These are phyloP conservation scores for Peronospora destructor DNA, from an alignment of 352 stramenopile genomes.

Conservation along the genomic window DNA sequence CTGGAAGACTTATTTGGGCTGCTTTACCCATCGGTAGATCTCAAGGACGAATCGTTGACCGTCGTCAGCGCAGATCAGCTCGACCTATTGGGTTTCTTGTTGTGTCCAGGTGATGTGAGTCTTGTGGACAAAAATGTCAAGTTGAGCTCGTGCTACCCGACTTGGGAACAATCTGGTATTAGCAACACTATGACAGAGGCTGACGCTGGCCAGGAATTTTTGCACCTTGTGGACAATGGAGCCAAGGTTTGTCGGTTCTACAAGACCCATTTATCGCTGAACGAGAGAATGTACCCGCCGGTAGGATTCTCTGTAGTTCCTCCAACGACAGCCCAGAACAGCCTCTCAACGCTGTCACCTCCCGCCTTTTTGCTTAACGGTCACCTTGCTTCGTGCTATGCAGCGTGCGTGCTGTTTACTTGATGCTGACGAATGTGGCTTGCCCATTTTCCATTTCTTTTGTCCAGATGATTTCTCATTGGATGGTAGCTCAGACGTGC, in stretches of 20 bases:
- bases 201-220: constrained; percentile 15
- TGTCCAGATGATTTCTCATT: constrained; percentile 40
- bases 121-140: constrained; percentile 50
- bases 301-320: constrained; percentile 55
- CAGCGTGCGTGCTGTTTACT: background rate
- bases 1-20: constrained; percentile 68
- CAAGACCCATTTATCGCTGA: constrained; percentile 69
- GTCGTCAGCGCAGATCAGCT: constrained; percentile 57
- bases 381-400: constrained; percentile 5
- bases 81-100: constrained; percentile 65
- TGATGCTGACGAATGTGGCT: constrained; percentile 9
- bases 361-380: constrained; percentile 34
- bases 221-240: constrained; percentile 40
- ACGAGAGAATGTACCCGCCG: constrained; percentile 73
- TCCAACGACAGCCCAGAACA: constrained; percentile 16
- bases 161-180: constrained; percentile 38
- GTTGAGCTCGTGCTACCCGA: constrained; percentile 60
- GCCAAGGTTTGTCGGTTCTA: constrained; percentile 65
- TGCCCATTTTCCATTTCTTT: constrained; percentile 1
- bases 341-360: constrained; percentile 15
- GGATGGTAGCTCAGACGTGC: constrained; percentile 20
- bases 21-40: constrained; percentile 50
- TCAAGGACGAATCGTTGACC: constrained; percentile 45
- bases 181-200: constrained; percentile 13
- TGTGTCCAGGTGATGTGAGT: constrained; percentile 44